Evolutionary conservation across 495 filamentous ascomycete genomes (phyloP).

Genomic region (Parathielavia appendiculata): DNA sequence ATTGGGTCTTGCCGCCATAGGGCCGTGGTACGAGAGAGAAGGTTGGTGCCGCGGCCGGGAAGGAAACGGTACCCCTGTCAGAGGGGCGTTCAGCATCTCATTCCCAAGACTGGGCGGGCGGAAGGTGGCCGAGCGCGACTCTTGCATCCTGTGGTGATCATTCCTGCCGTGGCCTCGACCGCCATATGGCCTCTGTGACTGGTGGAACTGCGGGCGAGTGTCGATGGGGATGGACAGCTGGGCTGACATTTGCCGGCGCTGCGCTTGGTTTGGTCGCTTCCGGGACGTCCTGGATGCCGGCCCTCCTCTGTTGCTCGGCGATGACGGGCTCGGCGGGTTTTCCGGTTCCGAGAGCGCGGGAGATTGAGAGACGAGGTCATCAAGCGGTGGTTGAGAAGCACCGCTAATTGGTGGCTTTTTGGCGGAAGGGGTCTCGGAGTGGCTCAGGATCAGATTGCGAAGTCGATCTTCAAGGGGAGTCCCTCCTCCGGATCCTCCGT

Average conservation of each 20-base stretch:
- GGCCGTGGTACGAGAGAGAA: constrained; percentile 30
- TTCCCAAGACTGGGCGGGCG: constrained; percentile 21
- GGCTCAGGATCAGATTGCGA: constrained; percentile 40
- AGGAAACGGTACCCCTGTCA: constrained; percentile 8
- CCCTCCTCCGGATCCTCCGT: constrained; percentile 14
- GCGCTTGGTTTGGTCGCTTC: constrained; percentile 52
- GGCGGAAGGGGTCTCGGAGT: constrained; percentile 17
- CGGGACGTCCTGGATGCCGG: constrained; percentile 20
- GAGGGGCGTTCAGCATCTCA: constrained; percentile 5
- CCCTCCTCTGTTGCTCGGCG: not conserved
- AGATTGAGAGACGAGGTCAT: not conserved
- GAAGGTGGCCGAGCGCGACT: constrained; percentile 27
- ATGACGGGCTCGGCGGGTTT: not conserved
- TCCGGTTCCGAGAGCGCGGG: not conserved
- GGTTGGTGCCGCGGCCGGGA: constrained; percentile 26
- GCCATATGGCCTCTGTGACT: constrained; percentile 19
- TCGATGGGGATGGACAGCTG: constrained; percentile 50
- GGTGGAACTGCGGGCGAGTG: constrained; percentile 28
- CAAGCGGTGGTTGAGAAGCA: not conserved
- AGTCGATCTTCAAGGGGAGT: constrained; percentile 38
- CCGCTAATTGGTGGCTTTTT: not conserved
- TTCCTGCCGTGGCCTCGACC: constrained; percentile 21
- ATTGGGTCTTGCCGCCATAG: constrained; percentile 13
- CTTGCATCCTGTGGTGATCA: constrained; percentile 19
- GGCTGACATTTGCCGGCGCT: constrained; percentile 51